Percentiles rank a stretch among this genome's conserved stretches.
Evolutionary conservation across 108 stramenopile genomes (phyloP).

Genomic region (Fistulifera pelliculosa): DNA sequence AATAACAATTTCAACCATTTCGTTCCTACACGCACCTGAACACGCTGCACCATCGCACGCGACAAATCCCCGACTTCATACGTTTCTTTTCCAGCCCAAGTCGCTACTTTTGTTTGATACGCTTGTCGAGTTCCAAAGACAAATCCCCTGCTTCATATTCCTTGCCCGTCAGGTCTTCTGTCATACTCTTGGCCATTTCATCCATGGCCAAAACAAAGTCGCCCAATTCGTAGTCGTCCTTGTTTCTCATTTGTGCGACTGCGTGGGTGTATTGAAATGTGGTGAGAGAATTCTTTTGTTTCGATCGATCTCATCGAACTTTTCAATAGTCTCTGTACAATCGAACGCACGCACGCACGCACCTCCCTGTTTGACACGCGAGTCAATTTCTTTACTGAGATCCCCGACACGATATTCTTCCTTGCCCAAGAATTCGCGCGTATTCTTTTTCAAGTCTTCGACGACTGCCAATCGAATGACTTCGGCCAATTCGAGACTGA

Average conservation of each 20-base stretch:
- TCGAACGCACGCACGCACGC: conserved; percentile 20
- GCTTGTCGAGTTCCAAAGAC: conserved; percentile 43
- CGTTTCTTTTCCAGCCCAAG: conserved; percentile 61
- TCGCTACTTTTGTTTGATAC: conserved; percentile 49
- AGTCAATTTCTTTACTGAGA: conserved; percentile 69
- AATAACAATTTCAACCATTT: no score
- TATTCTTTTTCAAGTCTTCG: conserved; percentile 76
- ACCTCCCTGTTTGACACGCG: conserved; percentile 62
- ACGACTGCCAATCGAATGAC: conserved; percentile 58
- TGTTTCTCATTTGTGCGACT: conserved; percentile 1
- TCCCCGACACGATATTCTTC: conserved; percentile 60
- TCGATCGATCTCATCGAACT: no score
- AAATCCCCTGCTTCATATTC: conserved; percentile 74
- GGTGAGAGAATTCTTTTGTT: no score
- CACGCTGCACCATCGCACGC: conserved; percentile 5
- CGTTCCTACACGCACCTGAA: background rate
- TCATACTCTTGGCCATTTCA: conserved; percentile 33
- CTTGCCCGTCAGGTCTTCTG: conserved; percentile 63
- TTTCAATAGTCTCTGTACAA: no score
- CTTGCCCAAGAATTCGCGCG: conserved; percentile 70
- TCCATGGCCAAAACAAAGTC: conserved; percentile 73
- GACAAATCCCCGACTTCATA: conserved; percentile 66
- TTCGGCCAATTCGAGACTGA: conserved; percentile 75
- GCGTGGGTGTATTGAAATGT: no score
- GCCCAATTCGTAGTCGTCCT: conserved; percentile 30